A percentile compares a stretch with the other conserved stretches of the same genome.
Evolutionary conservation across 2,329 filamentous ascomycete genomes (phyloP).

Genomic region (Arachnomyces sp.): DNA sequence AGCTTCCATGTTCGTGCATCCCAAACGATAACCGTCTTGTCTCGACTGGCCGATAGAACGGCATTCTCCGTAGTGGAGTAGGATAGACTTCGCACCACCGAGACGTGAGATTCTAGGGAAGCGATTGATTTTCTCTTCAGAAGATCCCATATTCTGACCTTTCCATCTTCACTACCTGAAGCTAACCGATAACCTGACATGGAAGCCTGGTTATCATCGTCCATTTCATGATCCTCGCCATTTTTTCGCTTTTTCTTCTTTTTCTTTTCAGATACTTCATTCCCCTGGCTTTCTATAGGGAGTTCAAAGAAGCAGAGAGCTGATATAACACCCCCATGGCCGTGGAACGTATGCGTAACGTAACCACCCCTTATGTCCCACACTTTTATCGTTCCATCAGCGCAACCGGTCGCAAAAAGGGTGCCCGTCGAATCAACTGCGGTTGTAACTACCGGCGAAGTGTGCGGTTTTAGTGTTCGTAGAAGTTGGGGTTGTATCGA

Average conservation of each 20-base stretch:
- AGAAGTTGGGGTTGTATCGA: conserved; percentile 59
- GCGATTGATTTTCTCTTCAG: conserved; percentile 71
- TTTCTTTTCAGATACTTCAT: conserved; percentile 33
- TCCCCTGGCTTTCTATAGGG: conserved; percentile 37
- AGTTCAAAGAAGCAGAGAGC: conserved; percentile 87
- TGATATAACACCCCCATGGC: conserved; percentile 83
- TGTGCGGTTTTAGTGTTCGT: conserved; percentile 80
- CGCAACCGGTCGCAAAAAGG: conserved; percentile 81
- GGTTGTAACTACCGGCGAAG: conserved; percentile 78
- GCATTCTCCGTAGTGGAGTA: conserved; percentile 67
- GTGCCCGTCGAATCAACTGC: conserved; percentile 82
- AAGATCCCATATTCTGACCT: conserved; percentile 84
- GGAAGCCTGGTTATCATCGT: conserved; percentile 36
- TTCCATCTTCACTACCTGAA: conserved; percentile 89
- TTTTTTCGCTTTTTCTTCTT: conserved; percentile 36
- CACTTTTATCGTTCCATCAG: conserved; percentile 88
- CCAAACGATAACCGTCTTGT: conserved; percentile 93
- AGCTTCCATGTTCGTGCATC: conserved; percentile 77
- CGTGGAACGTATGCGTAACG: conserved; percentile 89
- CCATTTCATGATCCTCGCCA: conserved; percentile 36
- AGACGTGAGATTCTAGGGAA: conserved; percentile 83
- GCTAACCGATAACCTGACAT: conserved; percentile 66
- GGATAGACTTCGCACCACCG: conserved; percentile 79
- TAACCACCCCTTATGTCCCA: conserved; percentile 91
- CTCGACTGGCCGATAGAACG: conserved; percentile 75